A percentile compares a stretch with the other conserved stretches of the same genome.
These are phyloP conservation scores for Phytophthora idaei DNA, from an alignment of 352 stramenopile genomes.

Conservation along the genomic window DNA sequence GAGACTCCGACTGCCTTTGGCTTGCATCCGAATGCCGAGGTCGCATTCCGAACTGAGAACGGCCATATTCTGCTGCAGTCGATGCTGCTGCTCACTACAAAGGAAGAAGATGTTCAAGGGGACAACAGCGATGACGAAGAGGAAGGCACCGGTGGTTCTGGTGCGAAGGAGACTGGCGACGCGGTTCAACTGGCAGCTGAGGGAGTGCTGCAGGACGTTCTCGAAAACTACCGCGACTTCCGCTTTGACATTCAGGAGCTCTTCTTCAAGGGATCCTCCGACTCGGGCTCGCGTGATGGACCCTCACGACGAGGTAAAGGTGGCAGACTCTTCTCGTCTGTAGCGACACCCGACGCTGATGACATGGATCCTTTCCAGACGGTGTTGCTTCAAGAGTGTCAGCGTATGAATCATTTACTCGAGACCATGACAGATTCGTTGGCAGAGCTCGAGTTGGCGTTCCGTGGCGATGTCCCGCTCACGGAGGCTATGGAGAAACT, in stretches of 20 bases:
- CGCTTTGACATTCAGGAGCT: conserved; percentile 85
- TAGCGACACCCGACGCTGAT: conserved; percentile 43
- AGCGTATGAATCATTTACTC: conserved; percentile 88
- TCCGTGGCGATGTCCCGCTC: conserved; percentile 89
- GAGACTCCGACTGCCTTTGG: conserved; percentile 91
- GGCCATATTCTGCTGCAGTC: conserved; percentile 79
- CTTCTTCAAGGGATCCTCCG: conserved; percentile 61
- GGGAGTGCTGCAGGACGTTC: conserved; percentile 88
- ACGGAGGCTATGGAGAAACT: conserved; percentile 88
- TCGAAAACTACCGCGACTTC: conserved; percentile 90
- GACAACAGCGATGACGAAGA: conserved; percentile 41
- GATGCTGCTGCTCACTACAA: conserved; percentile 73
- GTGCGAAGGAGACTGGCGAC: conserved; percentile 53
- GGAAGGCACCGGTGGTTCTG: conserved; percentile 3
- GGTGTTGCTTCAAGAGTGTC: conserved; percentile 91
- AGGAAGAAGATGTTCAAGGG: conserved; percentile 46
- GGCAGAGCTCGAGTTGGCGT: conserved; percentile 86
- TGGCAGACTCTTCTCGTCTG: conserved; percentile 44
- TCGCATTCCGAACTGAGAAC: conserved; percentile 89
- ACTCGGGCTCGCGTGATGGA: conserved; percentile 34
- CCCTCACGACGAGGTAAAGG: conserved; percentile 32
- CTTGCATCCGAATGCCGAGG: conserved; percentile 93
- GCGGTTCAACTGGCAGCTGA: conserved; percentile 83
- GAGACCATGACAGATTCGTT: conserved; percentile 78
- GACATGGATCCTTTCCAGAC: conserved; percentile 92